phyloP scores from a whole-genome alignment of 495 filamentous ascomycete species.

The Jackrogersella multiformis region DNA sequence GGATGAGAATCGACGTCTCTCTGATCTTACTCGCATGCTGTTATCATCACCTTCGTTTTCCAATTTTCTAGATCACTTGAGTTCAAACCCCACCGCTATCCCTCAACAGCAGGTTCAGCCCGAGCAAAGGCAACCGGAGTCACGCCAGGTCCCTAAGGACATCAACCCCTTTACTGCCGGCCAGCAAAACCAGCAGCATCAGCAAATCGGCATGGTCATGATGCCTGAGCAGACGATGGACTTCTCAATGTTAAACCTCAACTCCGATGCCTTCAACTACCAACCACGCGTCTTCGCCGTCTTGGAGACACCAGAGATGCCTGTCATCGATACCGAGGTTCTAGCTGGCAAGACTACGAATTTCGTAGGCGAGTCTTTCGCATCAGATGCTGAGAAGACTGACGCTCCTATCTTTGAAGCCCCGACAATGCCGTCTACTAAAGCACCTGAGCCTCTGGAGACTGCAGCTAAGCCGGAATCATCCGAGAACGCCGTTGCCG shows the following conservation, averaged over 20 bases:
- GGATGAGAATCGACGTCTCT: slow-evolving; percentile 82
- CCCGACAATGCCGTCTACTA: slow-evolving; percentile 44
- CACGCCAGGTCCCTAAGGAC: slow-evolving; percentile 68
- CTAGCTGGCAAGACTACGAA: slow-evolving; percentile 73
- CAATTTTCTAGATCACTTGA: slow-evolving; percentile 78
- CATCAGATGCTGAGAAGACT: slow-evolving; percentile 61
- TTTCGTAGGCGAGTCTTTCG: slow-evolving; percentile 53
- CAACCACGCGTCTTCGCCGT: slow-evolving; percentile 83
- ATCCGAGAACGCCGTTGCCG: slow-evolving; percentile 44
- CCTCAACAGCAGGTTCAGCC: slow-evolving; percentile 46
- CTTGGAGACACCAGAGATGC: slow-evolving; percentile 75
- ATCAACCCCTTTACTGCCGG: slow-evolving; percentile 64
- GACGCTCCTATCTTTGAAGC: slow-evolving; percentile 57
- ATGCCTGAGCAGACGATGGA: slow-evolving; percentile 79
- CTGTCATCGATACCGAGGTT: slow-evolving; percentile 67
- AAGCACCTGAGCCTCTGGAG: slow-evolving; percentile 44
- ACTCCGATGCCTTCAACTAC: slow-evolving; percentile 64
- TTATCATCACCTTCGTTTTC: slow-evolving; percentile 88
- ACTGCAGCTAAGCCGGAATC: slow-evolving; percentile 57
- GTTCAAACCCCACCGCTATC: slow-evolving; percentile 56
- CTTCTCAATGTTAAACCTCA: slow-evolving; percentile 67
- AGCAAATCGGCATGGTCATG: slow-evolving; percentile 76
- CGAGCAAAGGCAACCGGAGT: slow-evolving; percentile 52
- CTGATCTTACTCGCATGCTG: slow-evolving; percentile 81
- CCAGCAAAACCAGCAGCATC: slow-evolving; percentile 62